Evolutionary conservation across 2,329 filamentous ascomycete species (phyloP).

Genomic region (Colletotrichum neosansevieriae): DNA sequence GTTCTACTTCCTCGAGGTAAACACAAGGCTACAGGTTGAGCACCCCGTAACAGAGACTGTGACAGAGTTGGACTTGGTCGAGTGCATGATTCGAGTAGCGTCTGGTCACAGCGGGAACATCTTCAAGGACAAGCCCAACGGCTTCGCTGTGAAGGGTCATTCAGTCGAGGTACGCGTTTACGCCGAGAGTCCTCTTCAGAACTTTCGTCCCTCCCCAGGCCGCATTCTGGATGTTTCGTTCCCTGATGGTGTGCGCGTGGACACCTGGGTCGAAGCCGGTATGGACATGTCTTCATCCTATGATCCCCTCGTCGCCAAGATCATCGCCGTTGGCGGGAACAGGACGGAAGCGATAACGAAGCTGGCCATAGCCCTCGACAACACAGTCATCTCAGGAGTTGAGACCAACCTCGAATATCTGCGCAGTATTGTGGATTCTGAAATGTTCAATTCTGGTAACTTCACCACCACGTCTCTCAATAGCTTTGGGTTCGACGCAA

Average conservation of each 20-base stretch:
- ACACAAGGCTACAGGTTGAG: conserved; percentile 63
- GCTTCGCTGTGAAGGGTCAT: conserved; percentile 66
- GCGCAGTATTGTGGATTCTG: conserved; percentile 45
- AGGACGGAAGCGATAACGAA: conserved; percentile 73
- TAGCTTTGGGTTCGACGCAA: conserved; percentile 45
- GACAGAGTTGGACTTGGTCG: conserved; percentile 54
- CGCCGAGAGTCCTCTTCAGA: conserved; percentile 74
- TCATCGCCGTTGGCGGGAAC: conserved; percentile 73
- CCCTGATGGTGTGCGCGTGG: conserved; percentile 71
- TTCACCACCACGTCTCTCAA: conserved; percentile 52
- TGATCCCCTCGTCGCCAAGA: conserved; percentile 81
- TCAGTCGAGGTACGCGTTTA: conserved; percentile 81
- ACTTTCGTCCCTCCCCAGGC: conserved; percentile 78
- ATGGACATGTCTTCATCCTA: conserved; percentile 81
- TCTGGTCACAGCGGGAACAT: conserved; percentile 59
- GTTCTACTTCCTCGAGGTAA: conserved; percentile 63
- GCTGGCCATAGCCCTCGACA: conserved; percentile 69
- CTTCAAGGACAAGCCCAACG: conserved; percentile 11
- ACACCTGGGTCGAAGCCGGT: conserved; percentile 77
- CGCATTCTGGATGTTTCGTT: conserved; percentile 72
- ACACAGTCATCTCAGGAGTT: conserved; percentile 51
- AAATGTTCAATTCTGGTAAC: conserved; percentile 45
- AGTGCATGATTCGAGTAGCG: conserved; percentile 45
- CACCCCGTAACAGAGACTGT: conserved; percentile 57
- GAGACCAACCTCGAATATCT: conserved; percentile 53